Percentiles rank a stretch among this genome's conserved stretches.
Conservation (phyloP, 106 monocot genomes). For the Dendrobium huoshanense region DNA sequence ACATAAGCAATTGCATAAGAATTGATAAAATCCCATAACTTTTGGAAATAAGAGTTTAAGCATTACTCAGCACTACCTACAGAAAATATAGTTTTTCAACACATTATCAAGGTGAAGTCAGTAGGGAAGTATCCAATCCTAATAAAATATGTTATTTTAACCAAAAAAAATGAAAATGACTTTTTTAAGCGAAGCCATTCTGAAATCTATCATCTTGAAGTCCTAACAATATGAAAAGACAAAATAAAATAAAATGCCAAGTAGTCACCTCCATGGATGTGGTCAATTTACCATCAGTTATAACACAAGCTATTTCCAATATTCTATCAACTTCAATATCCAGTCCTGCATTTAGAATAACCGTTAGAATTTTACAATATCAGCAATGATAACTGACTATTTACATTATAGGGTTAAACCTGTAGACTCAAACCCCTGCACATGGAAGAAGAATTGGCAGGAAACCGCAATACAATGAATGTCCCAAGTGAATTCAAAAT, state of each 20-base stretch:
- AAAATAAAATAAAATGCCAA: background rate
- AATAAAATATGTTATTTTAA: background rate
- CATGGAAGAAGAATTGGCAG: too few species aligned
- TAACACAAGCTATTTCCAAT: slow-evolving; percentile 94
- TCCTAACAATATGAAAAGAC: background rate
- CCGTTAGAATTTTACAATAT: background rate
- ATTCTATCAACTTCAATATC: slow-evolving; percentile 80
- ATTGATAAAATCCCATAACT: too few species aligned
- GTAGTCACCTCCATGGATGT: slow-evolving; percentile 68
- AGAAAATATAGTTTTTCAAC: background rate
- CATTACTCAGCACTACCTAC: background rate
- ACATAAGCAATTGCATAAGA: background rate
- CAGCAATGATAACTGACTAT: background rate
- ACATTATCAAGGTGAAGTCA: background rate
- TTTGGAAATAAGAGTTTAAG: background rate
- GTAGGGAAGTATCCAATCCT: background rate
- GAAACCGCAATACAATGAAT: too few species aligned
- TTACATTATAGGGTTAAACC: background rate
- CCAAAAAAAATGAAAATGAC: background rate
- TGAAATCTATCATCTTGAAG: background rate
- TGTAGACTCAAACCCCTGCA: too few species aligned
- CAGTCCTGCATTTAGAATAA: slow-evolving; percentile 43
- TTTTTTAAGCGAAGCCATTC: background rate
- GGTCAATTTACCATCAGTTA: slow-evolving; percentile 83
- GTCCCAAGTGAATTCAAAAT: too few species aligned